Conservation (phyloP, 345 rosid species). For the Nephelium lappaceum region DNA sequence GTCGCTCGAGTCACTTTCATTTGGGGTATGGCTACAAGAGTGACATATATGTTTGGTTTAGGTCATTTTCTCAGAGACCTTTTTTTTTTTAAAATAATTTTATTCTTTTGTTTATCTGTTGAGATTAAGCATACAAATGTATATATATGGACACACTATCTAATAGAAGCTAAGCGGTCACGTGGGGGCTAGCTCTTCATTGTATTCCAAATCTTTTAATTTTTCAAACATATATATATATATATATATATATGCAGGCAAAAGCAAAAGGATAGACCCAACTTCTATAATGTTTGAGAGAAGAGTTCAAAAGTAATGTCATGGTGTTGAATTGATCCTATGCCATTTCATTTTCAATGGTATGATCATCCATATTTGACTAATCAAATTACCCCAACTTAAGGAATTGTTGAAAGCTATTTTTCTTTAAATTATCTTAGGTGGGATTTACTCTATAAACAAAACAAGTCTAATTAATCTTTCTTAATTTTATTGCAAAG, state of each 20-base stretch:
- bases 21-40: conserved; percentile 15
- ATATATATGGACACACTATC: neutral
- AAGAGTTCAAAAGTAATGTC: conserved; percentile 16
- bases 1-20: conserved; percentile 26
- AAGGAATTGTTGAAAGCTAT: conserved; percentile 12
- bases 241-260: conserved; percentile 10
- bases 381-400: conserved; percentile 17
- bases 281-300: conserved; percentile 10
- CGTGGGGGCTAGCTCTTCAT: conserved; percentile 24
- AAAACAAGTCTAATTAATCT: neutral
- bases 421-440: neutral
- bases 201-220: conserved; percentile 19
- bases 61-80: conserved; percentile 37
- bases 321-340: neutral
- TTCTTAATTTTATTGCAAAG: conserved; percentile 5
- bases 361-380: conserved; percentile 31
- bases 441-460: neutral
- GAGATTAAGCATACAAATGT: conserved; percentile 4
- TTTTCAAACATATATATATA: conserved; percentile 27
- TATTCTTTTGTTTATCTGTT: neutral
- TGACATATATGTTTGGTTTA: conserved; percentile 37
- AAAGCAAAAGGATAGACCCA: conserved; percentile 22
- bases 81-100: neutral
- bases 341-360: conserved; percentile 28
- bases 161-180: conserved; percentile 14